These are phyloP conservation scores for Clarireedia monteithiana DNA, from an alignment of 2,329 filamentous ascomycete species.

Conservation along the genomic window DNA sequence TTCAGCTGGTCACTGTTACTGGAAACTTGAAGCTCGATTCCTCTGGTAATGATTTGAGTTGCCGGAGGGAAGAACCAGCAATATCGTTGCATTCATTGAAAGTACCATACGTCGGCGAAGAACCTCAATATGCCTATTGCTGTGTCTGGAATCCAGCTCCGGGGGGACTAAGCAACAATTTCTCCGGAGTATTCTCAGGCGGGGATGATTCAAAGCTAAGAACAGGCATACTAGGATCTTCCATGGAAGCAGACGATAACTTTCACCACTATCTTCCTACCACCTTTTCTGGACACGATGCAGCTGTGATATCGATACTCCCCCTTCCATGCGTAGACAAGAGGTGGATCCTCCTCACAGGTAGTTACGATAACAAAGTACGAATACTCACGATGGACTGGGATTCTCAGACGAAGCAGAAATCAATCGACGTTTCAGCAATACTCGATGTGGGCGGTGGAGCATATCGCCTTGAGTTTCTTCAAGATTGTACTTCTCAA, in stretches of 20 bases:
- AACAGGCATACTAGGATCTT: not conserved
- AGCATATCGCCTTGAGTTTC: constrained; percentile 78
- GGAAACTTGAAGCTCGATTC: constrained; percentile 2
- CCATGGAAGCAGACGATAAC: not conserved
- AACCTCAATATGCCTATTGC: constrained; percentile 9
- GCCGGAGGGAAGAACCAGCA: constrained; percentile 1
- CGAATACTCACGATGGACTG: constrained; percentile 50
- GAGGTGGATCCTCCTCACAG: constrained; percentile 62
- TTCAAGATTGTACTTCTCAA: constrained; percentile 29
- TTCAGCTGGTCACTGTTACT: constrained; percentile 2
- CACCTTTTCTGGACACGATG: constrained; percentile 53
- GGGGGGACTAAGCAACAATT: not conserved
- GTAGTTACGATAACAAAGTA: constrained; percentile 84
- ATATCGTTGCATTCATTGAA: constrained; percentile 5
- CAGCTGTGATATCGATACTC: constrained; percentile 81
- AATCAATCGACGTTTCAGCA: not conserved
- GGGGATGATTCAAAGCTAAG: constrained; percentile 54
- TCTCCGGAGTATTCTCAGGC: constrained; percentile 34
- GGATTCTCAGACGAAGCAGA: constrained; percentile 32
- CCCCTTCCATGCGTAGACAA: constrained; percentile 46
- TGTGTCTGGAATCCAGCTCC: constrained; percentile 4
- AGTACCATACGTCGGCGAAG: constrained; percentile 5
- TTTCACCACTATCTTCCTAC: not conserved
- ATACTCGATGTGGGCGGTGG: constrained; percentile 59
- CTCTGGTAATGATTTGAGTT: not conserved